Base-by-base conservation (phyloP, 2,329 filamentous ascomycete genomes). In the Alternaria metachromatica region DNA sequence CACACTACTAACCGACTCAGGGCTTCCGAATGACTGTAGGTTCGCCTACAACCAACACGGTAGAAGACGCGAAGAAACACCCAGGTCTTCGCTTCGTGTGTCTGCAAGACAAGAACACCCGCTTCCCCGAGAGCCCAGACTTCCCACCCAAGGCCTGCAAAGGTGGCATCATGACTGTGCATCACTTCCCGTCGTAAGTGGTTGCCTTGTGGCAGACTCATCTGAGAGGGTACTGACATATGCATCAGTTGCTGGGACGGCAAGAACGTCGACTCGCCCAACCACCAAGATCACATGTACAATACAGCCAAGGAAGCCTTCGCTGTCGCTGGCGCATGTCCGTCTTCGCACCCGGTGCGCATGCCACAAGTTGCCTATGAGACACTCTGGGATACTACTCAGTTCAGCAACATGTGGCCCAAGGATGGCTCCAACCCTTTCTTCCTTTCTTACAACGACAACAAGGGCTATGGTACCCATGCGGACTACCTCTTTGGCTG, bases 221-320 rank as follows among this genome's bases (percentile, higher is more conserved):
- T 26, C 25, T 13, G 28, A 30, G 33, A 37, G 33, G 33, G 8
- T 37, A n/a, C 33, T 37, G 33, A 37, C 20, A 11, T 20, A 1
- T 11, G 15, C 2, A 11, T 20, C 49, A 53, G 49, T 3, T 53
- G 75, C 78, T 85, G 83, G 83, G 82, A 85, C 62, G 83, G 84
- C 59, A 80, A 80, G 68, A 84, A 84, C 71, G 56, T 82, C 5
- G 86, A 87, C 68, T 84, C 84, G 13, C 62, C 74, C 1, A 83
- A 89, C 76, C 87, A 89, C 80, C 84, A 84, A 78, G 82, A 82
- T 67, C 88, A 84, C 68, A 75, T 78, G 71, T 75, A 64, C 65
- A 58, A 50, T 25, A 72, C 66, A 3, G 65, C 60, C 6, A 63
- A 65, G 37, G 73, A 71, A 12, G 65, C 57, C 9, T 76, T 76